Percentiles rank a stretch among this genome's conserved stretches.
These are phyloP conservation scores for Babesia ovis DNA, from an alignment of 169 alveolate genomes.

Conservation along the genomic window DNA sequence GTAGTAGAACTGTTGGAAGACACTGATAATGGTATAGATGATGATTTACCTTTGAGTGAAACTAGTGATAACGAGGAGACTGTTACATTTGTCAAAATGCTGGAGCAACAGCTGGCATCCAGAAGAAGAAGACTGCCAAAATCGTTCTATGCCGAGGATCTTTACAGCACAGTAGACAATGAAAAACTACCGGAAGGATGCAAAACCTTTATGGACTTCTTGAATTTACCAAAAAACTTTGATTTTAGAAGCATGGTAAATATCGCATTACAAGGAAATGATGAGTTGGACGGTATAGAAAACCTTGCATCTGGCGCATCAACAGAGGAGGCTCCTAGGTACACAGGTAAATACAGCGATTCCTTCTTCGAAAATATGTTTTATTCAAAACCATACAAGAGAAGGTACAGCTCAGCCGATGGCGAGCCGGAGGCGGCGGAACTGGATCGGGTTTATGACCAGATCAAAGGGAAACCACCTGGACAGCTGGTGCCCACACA, in stretches of 20 bases:
- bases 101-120: conserved; percentile 30
- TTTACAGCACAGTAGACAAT: conserved; percentile 24
- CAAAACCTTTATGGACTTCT: conserved; percentile 59
- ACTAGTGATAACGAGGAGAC: not conserved
- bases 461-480: conserved; percentile 15
- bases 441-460: conserved; percentile 7
- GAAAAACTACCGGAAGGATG: conserved; percentile 61
- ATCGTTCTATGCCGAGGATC: conserved; percentile 17
- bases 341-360: conserved; percentile 20
- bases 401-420: conserved; percentile 12
- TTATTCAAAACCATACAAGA: not conserved
- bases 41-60: too few relatives aligned
- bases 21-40: not conserved
- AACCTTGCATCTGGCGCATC: not conserved
- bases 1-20: not conserved
- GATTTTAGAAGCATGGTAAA: conserved; percentile 49
- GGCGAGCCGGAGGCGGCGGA: conserved; percentile 21
- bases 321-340: conserved; percentile 5
- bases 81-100: not conserved
- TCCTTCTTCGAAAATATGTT: conserved; percentile 17
- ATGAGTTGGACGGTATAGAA: not conserved
- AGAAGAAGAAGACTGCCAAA: conserved; percentile 3
- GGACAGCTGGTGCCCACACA: conserved; percentile 6
- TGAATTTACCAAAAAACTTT: conserved; percentile 51
- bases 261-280: conserved; percentile 28